Conservation (phyloP, 371 early-diverging fungal species). For the Haplosporangium sp. region DNA sequence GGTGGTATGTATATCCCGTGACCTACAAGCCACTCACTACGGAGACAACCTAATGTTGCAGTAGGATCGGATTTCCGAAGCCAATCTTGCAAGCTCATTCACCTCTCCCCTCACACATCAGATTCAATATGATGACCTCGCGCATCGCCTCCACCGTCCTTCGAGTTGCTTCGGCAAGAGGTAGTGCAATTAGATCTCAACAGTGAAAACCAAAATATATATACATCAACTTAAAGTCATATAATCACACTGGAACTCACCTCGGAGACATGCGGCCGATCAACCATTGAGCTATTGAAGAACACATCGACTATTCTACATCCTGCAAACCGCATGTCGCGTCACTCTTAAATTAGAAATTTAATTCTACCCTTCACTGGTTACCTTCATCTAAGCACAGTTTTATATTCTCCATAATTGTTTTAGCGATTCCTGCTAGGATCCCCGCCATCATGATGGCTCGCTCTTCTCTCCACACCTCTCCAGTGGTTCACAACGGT, state of each 20-base stretch:
- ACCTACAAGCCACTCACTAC: conserved; percentile 19
- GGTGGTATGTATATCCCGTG: conserved; percentile 1
- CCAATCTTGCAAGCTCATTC: conserved; percentile 8
- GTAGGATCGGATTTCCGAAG: conserved; percentile 42
- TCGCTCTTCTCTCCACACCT: conserved; percentile 51
- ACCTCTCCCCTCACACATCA: conserved; percentile 10
- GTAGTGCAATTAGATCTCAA: conserved; percentile 18
- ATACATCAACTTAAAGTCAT: neutral
- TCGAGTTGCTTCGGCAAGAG: conserved; percentile 55
- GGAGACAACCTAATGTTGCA: neutral
- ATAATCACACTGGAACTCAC: neutral
- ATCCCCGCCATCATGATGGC: conserved; percentile 48
- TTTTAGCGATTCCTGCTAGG: conserved; percentile 44
- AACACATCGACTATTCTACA: neutral
- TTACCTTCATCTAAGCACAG: neutral
- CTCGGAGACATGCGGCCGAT: conserved; percentile 30
- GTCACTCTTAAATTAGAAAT: neutral
- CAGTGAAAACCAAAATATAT: neutral
- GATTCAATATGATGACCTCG: conserved; percentile 42
- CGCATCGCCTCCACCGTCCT: conserved; percentile 55
- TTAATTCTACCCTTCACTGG: neutral
- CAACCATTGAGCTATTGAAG: conserved; percentile 9
- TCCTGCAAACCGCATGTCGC: neutral
- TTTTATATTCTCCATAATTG: neutral
- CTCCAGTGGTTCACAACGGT: conserved; percentile 40